These are phyloP conservation scores for Obba rivulosa DNA, from an alignment of 768 basidiomycete genomes.

Conservation along the genomic window DNA sequence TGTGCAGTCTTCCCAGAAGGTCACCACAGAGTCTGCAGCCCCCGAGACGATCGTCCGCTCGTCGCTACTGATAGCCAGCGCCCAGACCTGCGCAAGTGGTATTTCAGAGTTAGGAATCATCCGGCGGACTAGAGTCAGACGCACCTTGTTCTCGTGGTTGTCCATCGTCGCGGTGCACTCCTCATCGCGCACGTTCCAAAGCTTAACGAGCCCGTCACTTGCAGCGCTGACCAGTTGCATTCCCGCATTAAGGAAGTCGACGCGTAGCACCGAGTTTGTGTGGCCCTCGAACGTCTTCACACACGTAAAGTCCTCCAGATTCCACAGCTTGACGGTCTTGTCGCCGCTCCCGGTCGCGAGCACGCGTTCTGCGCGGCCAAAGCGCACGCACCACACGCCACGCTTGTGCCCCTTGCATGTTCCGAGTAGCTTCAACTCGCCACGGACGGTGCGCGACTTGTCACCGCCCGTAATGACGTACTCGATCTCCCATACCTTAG, in stretches of 20 bases:
- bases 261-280: constrained; percentile 91
- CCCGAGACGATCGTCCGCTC: constrained; percentile 86
- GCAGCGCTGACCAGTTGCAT: constrained; percentile 86
- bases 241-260: constrained; percentile 82
- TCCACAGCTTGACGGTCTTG: constrained; percentile 93
- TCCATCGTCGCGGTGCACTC: constrained; percentile 86
- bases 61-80: constrained; percentile 76
- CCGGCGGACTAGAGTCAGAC: constrained; percentile 16
- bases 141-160: constrained; percentile 95
- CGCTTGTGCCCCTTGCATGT: constrained; percentile 95
- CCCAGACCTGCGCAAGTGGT: constrained; percentile 74
- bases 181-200: constrained; percentile 91
- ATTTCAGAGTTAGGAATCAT: not conserved
- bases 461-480: constrained; percentile 37
- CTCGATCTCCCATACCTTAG: constrained; percentile 80
- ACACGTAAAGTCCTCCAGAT: constrained; percentile 87
- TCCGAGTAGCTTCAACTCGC: constrained; percentile 72
- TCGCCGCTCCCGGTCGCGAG: constrained; percentile 95
- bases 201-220: constrained; percentile 91
- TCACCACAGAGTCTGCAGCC: constrained; percentile 93
- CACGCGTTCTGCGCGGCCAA: constrained; percentile 76
- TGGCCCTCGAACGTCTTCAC: constrained; percentile 97
- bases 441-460: constrained; percentile 36
- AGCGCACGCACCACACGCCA: constrained; percentile 93
- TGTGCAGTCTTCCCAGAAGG: constrained; percentile 95